These are phyloP conservation scores for Candida chilensis DNA, from an alignment of 805 yeast genomes.

Conservation along the genomic window DNA sequence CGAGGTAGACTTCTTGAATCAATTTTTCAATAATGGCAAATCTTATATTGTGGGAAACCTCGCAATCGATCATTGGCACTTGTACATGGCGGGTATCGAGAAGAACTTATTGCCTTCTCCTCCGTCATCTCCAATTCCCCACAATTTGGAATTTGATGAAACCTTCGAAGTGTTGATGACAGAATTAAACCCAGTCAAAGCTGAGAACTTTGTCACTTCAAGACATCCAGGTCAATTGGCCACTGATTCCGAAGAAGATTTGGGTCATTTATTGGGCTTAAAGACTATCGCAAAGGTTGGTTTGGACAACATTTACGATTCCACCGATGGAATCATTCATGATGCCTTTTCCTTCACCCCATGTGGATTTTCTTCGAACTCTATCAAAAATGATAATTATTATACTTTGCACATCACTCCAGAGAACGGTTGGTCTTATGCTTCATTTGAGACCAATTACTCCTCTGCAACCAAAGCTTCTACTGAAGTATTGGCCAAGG, in stretches of 20 bases:
- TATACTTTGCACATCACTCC: slow-evolving; percentile 93
- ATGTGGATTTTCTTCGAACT: slow-evolving; percentile 91
- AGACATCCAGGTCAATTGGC: slow-evolving; percentile 17
- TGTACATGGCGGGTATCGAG: slow-evolving; percentile 54
- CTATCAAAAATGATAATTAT: slow-evolving; percentile 52
- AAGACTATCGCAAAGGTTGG: slow-evolving; percentile 56
- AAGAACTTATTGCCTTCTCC: slow-evolving; percentile 1
- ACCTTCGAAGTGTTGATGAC: slow-evolving; percentile 92
- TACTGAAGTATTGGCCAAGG: slow-evolving; percentile 46
- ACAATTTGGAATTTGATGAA: slow-evolving; percentile 49
- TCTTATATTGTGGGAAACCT: slow-evolving; percentile 73
- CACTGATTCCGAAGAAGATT: slow-evolving; percentile 47
- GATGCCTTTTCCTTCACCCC: slow-evolving; percentile 92
- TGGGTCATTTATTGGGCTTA: slow-evolving; percentile 74
- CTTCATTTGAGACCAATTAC: slow-evolving; percentile 88
- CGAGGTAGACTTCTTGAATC: slow-evolving; percentile 65
- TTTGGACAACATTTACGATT: slow-evolving; percentile 47
- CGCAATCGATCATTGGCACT: slow-evolving; percentile 84
- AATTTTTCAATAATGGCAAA: slow-evolving; percentile 52
- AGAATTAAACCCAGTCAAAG: slow-evolving; percentile 49
- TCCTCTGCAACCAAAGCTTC: slow-evolving; percentile 38
- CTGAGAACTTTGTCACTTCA: slow-evolving; percentile 36
- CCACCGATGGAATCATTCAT: slow-evolving; percentile 31
- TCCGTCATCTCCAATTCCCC: not conserved
- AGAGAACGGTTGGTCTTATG: slow-evolving; percentile 90